Percentiles rank a stretch among this genome's conserved stretches.
Conservation (phyloP, 2,329 filamentous ascomycete genomes). For the Fusarium nematophilum region DNA sequence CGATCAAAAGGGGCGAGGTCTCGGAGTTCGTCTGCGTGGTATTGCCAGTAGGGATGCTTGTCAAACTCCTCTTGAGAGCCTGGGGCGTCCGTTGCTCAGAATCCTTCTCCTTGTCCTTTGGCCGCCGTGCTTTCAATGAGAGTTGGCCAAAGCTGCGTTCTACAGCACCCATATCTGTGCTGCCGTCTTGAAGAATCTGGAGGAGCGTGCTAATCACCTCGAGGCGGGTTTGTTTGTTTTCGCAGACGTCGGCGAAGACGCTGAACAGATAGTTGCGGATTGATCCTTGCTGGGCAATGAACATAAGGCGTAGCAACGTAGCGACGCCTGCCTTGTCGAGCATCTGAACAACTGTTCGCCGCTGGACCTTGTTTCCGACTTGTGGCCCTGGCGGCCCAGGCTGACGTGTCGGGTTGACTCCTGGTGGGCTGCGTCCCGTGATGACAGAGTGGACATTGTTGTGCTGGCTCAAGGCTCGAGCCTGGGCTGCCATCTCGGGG, state of each 20-base stretch:
- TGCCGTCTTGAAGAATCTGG: conserved; percentile 95
- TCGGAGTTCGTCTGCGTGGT: conserved; percentile 76
- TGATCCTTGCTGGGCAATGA: conserved; percentile 90
- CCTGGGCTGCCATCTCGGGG: conserved; percentile 87
- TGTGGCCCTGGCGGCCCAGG: conserved; percentile 52
- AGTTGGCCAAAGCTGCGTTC: conserved; percentile 96
- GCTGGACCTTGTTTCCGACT: conserved; percentile 72
- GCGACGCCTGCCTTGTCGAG: conserved; percentile 95
- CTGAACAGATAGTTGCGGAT: conserved; percentile 86
- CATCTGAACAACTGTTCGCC: conserved; percentile 92
- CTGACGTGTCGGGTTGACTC: conserved; percentile 32
- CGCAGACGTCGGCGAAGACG: conserved; percentile 90
- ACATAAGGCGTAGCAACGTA: conserved; percentile 98
- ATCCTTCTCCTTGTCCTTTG: conserved; percentile 72
- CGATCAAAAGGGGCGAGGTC: conserved; percentile 92
- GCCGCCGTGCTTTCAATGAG: conserved; percentile 88
- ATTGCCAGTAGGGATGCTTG: conserved; percentile 62
- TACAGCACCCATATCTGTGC: conserved; percentile 90
- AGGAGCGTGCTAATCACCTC: conserved; percentile 94
- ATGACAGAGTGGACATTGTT: conserved; percentile 46
- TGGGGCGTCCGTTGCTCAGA: conserved; percentile 80
- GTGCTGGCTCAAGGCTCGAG: conserved; percentile 72
- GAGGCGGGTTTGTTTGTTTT: conserved; percentile 94
- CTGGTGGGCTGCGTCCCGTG: conserved; percentile 47
- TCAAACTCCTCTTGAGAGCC: conserved; percentile 78